Base-by-base conservation (phyloP, 768 basidiomycete species). In the Trametes gibbosa region DNA sequence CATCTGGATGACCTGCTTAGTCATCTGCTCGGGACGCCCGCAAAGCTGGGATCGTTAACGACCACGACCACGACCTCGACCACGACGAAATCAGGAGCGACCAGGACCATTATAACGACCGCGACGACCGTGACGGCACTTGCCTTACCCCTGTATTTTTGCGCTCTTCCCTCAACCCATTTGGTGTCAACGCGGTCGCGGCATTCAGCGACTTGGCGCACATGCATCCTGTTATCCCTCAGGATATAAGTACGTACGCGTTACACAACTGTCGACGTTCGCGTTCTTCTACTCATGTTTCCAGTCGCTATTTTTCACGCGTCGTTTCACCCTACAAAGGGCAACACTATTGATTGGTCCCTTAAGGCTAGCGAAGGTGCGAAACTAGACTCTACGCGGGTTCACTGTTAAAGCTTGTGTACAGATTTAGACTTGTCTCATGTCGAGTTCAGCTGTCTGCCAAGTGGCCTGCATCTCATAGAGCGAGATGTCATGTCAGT, bases 261-360 rank as follows among this genome's bases (percentile, higher is more conserved):
- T n/a, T n/a, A n/a, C 9, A 46, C 45, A 17, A 17, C 23, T 41
- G 21, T 37, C 17, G 19, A 5, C 35, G 23, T 29, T 39, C 35
- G 41, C 35, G 19, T 37, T 32, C 29, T 32, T 23, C n/a, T 24
- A 25, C 48, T 56, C 47, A 24, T 17, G 34, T 16, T 42, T 41
- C 47, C 64, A 92, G 90, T 90, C 67, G 88, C 90, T 12, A 87
- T 92, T 69, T 92, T 92, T 62, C 90, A 92, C 72, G 80, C 86
- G 17, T 90, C 89, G 6, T 93, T 93, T 66, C 91, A 93, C 73
- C 87, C 89, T 1, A 93, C 90, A 21, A 81, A 83, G 63, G 91
- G 91, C 14, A 92, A 91, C 69, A 70, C 85, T 14, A 76, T 92
- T 14, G 90, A 92, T 71, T 93, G 92, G 91, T 84, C 79, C 43